Evolutionary conservation across 2,329 filamentous ascomycete genomes (phyloP).

Genomic region (Metarhizium anisopliae): DNA sequence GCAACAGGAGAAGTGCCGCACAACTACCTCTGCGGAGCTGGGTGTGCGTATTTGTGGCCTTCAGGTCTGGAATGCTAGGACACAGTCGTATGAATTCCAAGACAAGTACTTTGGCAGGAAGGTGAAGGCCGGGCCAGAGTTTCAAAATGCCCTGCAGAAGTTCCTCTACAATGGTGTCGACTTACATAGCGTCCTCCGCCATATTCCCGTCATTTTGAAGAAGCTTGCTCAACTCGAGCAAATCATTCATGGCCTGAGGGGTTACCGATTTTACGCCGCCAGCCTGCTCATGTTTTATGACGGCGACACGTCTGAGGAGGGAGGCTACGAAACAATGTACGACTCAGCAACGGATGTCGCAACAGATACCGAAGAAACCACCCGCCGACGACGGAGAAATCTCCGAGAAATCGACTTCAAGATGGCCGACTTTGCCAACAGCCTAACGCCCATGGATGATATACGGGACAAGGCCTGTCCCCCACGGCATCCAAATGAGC

Average conservation of each 20-base stretch:
- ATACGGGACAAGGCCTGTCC: slow-evolving; percentile 60
- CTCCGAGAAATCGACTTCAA: slow-evolving; percentile 75
- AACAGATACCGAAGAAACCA: slow-evolving; percentile 48
- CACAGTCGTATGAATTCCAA: slow-evolving; percentile 82
- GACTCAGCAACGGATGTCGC: slow-evolving; percentile 51
- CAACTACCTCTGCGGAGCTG: slow-evolving; percentile 82
- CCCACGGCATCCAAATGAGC: slow-evolving; percentile 67
- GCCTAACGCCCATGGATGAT: slow-evolving; percentile 78
- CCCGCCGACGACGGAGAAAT: slow-evolving; percentile 37
- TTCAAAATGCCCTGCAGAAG: slow-evolving; percentile 76
- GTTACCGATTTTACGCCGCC: slow-evolving; percentile 92
- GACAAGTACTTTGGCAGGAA: slow-evolving; percentile 96
- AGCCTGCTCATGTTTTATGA: slow-evolving; percentile 95
- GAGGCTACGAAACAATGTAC: slow-evolving; percentile 40
- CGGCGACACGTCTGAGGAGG: slow-evolving; percentile 53
- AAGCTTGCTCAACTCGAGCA: slow-evolving; percentile 77
- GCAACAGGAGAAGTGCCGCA: slow-evolving; percentile 84
- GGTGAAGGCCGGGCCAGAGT: slow-evolving; percentile 78
- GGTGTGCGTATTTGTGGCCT: slow-evolving; percentile 92
- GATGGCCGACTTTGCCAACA: slow-evolving; percentile 98
- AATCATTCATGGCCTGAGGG: slow-evolving; percentile 69
- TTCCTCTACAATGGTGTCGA: slow-evolving; percentile 90
- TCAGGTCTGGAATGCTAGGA: slow-evolving; percentile 87
- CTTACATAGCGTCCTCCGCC: slow-evolving; percentile 67
- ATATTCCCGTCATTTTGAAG: slow-evolving; percentile 78